Evolutionary conservation across 1,284 basidiomycete genomes (phyloP).

Genomic region (Cryptococcus sp.): DNA sequence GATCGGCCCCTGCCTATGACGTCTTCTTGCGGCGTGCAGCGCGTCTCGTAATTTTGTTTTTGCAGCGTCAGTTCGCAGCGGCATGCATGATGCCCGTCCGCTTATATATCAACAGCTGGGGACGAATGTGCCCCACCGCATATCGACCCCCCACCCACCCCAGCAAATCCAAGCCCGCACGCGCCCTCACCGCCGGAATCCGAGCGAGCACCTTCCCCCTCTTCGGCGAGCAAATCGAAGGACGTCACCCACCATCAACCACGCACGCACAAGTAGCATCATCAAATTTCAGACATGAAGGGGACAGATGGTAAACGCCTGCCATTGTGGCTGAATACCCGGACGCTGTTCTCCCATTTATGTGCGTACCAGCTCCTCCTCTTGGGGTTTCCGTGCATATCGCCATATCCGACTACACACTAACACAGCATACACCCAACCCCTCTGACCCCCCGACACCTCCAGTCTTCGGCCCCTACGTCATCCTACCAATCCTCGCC

Average conservation of each 20-base stretch:
- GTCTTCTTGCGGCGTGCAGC: no score
- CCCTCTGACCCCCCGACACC: background rate
- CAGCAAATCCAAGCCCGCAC: no score
- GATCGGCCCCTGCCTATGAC: background rate
- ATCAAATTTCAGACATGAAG: constrained; percentile 1
- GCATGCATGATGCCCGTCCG: no score
- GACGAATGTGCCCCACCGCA: no score
- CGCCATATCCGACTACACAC: background rate
- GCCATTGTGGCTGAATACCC: constrained; percentile 14
- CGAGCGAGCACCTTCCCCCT: no score
- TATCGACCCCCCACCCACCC: no score
- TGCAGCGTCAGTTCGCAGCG: background rate
- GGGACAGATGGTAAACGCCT: constrained; percentile 13
- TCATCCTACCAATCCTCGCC: constrained; percentile 41
- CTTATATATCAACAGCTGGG: no score
- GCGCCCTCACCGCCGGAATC: no score
- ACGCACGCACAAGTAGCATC: background rate
- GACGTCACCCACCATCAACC: no score
- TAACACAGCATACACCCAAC: no score
- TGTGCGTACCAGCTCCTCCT: constrained; percentile 24
- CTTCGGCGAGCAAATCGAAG: no score
- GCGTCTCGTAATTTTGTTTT: no score
- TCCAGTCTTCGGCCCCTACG: constrained; percentile 48
- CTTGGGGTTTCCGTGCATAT: background rate
- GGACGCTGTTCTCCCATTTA: constrained; percentile 31